Base-by-base conservation (phyloP, 306 rosid species). In the Senna tora region DNA sequence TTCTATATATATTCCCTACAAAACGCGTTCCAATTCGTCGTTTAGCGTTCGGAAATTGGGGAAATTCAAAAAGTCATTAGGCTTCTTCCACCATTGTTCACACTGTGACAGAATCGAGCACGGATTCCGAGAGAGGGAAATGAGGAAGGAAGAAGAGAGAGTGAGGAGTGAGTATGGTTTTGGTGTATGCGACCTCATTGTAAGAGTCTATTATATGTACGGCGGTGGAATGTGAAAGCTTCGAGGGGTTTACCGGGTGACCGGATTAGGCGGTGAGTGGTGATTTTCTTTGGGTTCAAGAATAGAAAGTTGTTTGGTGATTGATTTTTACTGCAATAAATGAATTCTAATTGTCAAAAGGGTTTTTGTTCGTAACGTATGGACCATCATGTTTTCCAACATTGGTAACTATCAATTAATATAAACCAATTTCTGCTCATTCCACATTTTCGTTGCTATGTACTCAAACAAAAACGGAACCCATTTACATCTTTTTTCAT, bases 1-100 rank as follows among this genome's bases (percentile, higher is more conserved):
- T 32, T n/a, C n/a, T n/a, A 36, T 19, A 2, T 5, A 30, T 12
- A 16, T 33, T n/a, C 56, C 5, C n/a, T 15, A 57, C 1, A 16
- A 4, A 62, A 80, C 88, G 84, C 90, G 86, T 41, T 86, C 79
- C 73, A 32, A 19, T 7, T 47, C 79, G 86, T 68, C 67, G 72
- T 70, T 42, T 75, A 55, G 58, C 32, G n/a, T n/a, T n/a, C n/a
- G n/a, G 56, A 15, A 42, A 28, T 16, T 59, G 2, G 15, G 25
- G 25, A 34, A 32, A 7, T 3, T 2, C 68, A 39, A 3, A 3
- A 11, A 17, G 14, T 3, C 15, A 58, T 30, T 59, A 1, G 5
- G 25, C 45, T 2, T 34, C 61, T 13, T 13, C 43, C 2, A 36
- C 62, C 14, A 15, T 9, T 6, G 25, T 51, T 38, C 50, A 36